These are phyloP conservation scores for Ampelomyces quisqualis DNA, from an alignment of 2,329 filamentous ascomycete genomes.

Conservation along the genomic window DNA sequence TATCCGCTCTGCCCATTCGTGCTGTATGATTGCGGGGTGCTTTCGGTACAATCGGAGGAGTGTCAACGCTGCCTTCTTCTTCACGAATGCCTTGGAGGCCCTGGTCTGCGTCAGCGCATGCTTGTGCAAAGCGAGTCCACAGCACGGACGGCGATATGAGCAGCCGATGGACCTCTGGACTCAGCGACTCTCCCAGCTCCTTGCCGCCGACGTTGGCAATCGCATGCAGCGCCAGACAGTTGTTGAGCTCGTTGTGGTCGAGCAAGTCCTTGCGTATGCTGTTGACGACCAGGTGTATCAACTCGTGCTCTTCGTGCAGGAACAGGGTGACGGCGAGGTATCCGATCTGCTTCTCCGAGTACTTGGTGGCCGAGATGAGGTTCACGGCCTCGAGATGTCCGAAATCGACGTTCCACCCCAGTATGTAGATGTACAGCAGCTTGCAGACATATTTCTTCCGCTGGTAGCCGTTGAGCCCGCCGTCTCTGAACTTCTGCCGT, in stretches of 20 bases:
- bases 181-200: slow-evolving; percentile 95
- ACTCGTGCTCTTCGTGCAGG: slow-evolving; percentile 93
- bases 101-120: slow-evolving; percentile 44
- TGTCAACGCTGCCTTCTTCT: slow-evolving; percentile 97
- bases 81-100: slow-evolving; percentile 93
- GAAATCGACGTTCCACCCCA: slow-evolving; percentile 99
- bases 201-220: slow-evolving; percentile 96
- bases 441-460: slow-evolving; percentile 99
- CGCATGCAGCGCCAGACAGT: slow-evolving; percentile 92
- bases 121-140: background rate
- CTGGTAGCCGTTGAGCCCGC: slow-evolving; percentile 90
- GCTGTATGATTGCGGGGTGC: slow-evolving; percentile 87
- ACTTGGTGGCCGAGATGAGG: slow-evolving; percentile 92
- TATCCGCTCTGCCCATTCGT: slow-evolving; percentile 96
- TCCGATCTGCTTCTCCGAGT: slow-evolving; percentile 98
- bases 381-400: slow-evolving; percentile 98
- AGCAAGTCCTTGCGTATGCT: slow-evolving; percentile 95
- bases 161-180: slow-evolving; percentile 85
- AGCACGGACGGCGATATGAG: slow-evolving; percentile 84
- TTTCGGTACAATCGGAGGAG: slow-evolving; percentile 92
- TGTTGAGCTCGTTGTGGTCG: slow-evolving; percentile 95
- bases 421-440: slow-evolving; percentile 97
- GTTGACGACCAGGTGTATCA: slow-evolving; percentile 94
- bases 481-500: slow-evolving; percentile 96
- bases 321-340: slow-evolving; percentile 97